phyloP scores from a whole-genome alignment of 1,139 yeast genomes.

The Taphrina communis region DNA sequence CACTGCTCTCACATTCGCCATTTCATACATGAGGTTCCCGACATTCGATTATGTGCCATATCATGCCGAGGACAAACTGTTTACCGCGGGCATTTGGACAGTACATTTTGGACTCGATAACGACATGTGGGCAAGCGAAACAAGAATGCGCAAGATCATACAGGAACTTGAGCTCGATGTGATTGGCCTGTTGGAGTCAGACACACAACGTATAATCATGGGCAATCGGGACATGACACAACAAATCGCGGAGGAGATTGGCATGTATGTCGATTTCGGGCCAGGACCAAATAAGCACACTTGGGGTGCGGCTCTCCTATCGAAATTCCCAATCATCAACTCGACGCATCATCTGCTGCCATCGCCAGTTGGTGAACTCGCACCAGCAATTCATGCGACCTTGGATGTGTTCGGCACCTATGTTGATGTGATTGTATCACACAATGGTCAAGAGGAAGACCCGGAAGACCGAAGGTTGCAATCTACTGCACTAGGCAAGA shows the following conservation, averaged over 20 bases:
- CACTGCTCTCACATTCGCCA: conserved; percentile 42
- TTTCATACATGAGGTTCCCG: conserved; percentile 67
- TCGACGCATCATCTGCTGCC: conserved; percentile 92
- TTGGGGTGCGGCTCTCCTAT: conserved; percentile 93
- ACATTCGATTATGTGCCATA: conserved; percentile 68
- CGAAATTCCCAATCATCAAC: conserved; percentile 89
- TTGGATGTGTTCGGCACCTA: conserved; percentile 82
- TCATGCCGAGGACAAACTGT: conserved; percentile 73
- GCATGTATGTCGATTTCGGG: conserved; percentile 94
- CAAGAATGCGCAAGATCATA: conserved; percentile 82
- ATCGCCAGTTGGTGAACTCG: conserved; percentile 95
- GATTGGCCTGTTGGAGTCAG: conserved; percentile 87
- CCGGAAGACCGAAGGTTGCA: conserved; percentile 90
- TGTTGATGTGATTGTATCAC: conserved; percentile 94
- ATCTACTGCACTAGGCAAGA: conserved; percentile 71
- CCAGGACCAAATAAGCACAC: conserved; percentile 98
- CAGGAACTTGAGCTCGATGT: conserved; percentile 87
- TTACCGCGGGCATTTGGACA: conserved; percentile 98
- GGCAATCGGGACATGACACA: conserved; percentile 95
- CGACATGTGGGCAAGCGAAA: conserved; percentile 97
- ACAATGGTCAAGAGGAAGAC: conserved; percentile 97
- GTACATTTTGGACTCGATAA: conserved; percentile 95
- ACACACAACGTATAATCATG: conserved; percentile 90
- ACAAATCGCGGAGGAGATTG: conserved; percentile 86
- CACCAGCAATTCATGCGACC: conserved; percentile 97